Percentiles rank a stretch among this genome's conserved stretches.
phyloP scores from a whole-genome alignment of 148 eudicot species.

The Nyssa sinensis region DNA sequence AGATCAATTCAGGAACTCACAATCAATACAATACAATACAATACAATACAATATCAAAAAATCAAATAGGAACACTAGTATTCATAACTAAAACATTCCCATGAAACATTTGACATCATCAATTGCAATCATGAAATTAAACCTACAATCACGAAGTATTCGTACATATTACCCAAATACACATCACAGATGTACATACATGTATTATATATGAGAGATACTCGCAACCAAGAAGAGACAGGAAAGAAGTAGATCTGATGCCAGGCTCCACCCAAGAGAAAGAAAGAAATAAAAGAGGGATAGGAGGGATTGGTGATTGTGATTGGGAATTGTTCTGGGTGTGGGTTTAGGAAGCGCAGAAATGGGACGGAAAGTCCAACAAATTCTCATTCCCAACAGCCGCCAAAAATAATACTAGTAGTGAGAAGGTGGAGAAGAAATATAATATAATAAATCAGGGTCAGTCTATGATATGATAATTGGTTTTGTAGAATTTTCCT shows the following conservation, averaged over 20 bases:
- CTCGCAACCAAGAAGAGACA: neutral
- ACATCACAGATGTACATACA: neutral
- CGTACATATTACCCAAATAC: too few relatives aligned
- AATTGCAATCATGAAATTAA: neutral
- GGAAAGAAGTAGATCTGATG: neutral
- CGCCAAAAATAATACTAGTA: too few relatives aligned
- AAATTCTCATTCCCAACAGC: neutral
- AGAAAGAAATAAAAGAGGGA: neutral
- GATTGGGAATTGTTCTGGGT: too few relatives aligned
- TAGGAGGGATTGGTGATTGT: neutral
- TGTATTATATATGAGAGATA: neutral
- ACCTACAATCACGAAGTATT: neutral
- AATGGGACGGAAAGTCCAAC: too few relatives aligned
- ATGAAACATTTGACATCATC: neutral
- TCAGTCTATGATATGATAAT: neutral
- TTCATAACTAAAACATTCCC: neutral
- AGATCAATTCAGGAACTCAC: neutral
- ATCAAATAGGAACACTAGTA: neutral
- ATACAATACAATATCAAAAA: neutral
- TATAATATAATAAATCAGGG: too few relatives aligned
- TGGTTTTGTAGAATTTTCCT: too few relatives aligned
- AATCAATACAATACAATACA: neutral
- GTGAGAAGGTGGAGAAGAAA: too few relatives aligned
- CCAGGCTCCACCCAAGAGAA: too few relatives aligned
- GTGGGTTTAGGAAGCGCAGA: neutral